These are phyloP conservation scores for Waltergamsia citrina DNA, from an alignment of 2,329 filamentous ascomycete genomes.

Conservation along the genomic window DNA sequence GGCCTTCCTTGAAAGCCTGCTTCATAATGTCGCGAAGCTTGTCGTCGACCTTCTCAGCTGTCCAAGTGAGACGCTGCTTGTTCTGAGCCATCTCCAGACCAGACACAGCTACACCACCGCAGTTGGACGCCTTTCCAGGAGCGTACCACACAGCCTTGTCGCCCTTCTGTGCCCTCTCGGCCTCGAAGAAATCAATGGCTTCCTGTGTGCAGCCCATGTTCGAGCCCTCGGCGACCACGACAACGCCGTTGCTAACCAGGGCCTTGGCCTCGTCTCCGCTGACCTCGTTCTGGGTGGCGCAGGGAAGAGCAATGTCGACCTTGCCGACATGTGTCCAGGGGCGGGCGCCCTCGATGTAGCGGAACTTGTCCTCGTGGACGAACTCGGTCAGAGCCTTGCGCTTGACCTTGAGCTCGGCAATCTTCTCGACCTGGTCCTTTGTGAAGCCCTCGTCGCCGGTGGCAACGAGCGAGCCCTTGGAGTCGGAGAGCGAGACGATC, in stretches of 20 bases:
- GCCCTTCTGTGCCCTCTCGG: conserved; percentile 60
- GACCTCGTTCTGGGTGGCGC: conserved; percentile 96
- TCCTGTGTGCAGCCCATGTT: conserved; percentile 99
- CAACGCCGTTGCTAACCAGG: conserved; percentile 62
- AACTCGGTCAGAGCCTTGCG: conserved; percentile 74
- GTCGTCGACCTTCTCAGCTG: conserved; percentile 77
- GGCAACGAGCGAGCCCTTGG: conserved; percentile 74
- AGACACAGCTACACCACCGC: conserved; percentile 92
- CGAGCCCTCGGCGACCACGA: conserved; percentile 90
- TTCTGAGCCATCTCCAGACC: conserved; percentile 99
- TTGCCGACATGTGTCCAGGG: conserved; percentile 87
- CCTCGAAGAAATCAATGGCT: conserved; percentile 90
- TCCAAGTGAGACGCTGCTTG: conserved; percentile 76
- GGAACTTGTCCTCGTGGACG: conserved; percentile 36
- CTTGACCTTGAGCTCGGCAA: conserved; percentile 78
- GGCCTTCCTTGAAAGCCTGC: conserved; percentile 80
- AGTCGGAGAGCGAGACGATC: conserved; percentile 90
- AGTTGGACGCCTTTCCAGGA: conserved; percentile 94
- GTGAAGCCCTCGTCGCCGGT: conserved; percentile 59
- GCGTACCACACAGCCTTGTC: conserved; percentile 81
- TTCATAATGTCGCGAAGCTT: conserved; percentile 95
- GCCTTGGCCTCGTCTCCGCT: conserved; percentile 80
- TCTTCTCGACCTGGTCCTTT: conserved; percentile 66
- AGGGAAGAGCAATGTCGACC: conserved; percentile 86
- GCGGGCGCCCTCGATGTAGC: conserved; percentile 77